These are phyloP conservation scores for Bjerkandera adusta DNA, from an alignment of 1,284 basidiomycete species.

Conservation along the genomic window DNA sequence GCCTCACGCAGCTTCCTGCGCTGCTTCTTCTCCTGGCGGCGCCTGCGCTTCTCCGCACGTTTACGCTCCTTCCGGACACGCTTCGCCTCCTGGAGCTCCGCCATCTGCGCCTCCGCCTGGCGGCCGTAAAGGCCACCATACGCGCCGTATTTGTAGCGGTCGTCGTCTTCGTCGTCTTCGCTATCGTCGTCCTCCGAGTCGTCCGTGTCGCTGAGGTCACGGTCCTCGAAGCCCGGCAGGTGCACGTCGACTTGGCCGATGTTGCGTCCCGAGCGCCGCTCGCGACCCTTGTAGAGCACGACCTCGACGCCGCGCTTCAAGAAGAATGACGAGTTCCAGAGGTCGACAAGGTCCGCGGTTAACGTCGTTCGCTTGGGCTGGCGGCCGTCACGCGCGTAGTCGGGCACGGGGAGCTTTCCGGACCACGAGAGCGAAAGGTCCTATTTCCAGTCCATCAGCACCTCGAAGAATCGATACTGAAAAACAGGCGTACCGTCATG, in stretches of 20 bases:
- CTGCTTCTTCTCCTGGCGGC: slow-evolving; percentile 60
- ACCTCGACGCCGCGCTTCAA: slow-evolving; percentile 66
- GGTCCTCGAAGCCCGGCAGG: slow-evolving; percentile 46
- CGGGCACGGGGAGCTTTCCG: slow-evolving; percentile 63
- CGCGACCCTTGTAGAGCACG: slow-evolving; percentile 71
- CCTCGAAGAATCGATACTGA: neutral
- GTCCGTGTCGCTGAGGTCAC: slow-evolving; percentile 34
- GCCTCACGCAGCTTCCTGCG: slow-evolving; percentile 55
- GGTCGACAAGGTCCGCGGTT: slow-evolving; percentile 65
- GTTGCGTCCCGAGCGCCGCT: slow-evolving; percentile 63
- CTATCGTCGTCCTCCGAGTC: slow-evolving; percentile 33
- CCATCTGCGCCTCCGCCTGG: slow-evolving; percentile 28
- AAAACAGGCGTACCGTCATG: slow-evolving; percentile 52
- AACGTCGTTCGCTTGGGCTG: slow-evolving; percentile 56
- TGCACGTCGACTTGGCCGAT: slow-evolving; percentile 52
- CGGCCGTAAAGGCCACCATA: slow-evolving; percentile 38
- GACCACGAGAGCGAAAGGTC: slow-evolving; percentile 71
- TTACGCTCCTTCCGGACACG: slow-evolving; percentile 46
- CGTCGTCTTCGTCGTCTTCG: slow-evolving; percentile 26
- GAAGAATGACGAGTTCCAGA: slow-evolving; percentile 79
- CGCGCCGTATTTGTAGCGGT: slow-evolving; percentile 33
- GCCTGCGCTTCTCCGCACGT: slow-evolving; percentile 55
- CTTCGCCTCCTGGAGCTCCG: slow-evolving; percentile 46
- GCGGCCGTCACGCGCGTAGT: slow-evolving; percentile 42
- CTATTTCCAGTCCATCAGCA: slow-evolving; percentile 33